A percentile compares a stretch with the other conserved stretches of the same genome.
Conservation (phyloP, 164 flowering plant species). For the Magnolia officinalis region DNA sequence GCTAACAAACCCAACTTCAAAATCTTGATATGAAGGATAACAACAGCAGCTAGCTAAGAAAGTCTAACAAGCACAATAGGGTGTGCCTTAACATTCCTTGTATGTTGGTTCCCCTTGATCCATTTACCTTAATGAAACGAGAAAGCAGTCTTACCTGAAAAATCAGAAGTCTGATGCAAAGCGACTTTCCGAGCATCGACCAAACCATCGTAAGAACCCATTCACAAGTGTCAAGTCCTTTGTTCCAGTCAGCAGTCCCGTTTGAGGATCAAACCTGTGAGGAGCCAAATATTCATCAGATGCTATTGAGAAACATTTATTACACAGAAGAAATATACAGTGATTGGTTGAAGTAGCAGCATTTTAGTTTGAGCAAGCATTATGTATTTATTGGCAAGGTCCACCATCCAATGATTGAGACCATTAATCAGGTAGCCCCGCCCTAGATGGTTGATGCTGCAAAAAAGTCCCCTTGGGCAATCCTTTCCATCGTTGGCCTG, state of each 20-base stretch:
- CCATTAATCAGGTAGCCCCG: background rate
- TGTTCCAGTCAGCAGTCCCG: slow-evolving; percentile 87
- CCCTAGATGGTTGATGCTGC: background rate
- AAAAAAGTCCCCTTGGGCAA: no score
- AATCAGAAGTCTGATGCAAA: slow-evolving; percentile 64
- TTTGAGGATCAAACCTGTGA: slow-evolving; percentile 77
- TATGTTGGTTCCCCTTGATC: no score
- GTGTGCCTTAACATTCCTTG: no score
- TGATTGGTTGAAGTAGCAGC: background rate
- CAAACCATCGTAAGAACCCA: slow-evolving; percentile 61
- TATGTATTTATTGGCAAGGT: background rate
- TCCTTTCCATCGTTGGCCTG: no score
- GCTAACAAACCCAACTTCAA: no score
- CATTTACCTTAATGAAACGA: no score
- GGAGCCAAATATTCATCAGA: background rate
- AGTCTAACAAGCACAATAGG: no score
- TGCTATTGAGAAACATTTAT: background rate
- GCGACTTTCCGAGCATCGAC: slow-evolving; percentile 69
- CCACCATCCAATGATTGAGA: background rate
- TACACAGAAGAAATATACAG: no score
- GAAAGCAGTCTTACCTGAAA: slow-evolving; percentile 58
- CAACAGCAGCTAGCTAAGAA: no score
- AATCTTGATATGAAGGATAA: no score
- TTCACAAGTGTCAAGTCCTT: slow-evolving; percentile 92
- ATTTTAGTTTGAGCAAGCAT: background rate